These are phyloP conservation scores for Sporopachydermia quercuum DNA, from an alignment of 805 yeast genomes.

Conservation along the genomic window DNA sequence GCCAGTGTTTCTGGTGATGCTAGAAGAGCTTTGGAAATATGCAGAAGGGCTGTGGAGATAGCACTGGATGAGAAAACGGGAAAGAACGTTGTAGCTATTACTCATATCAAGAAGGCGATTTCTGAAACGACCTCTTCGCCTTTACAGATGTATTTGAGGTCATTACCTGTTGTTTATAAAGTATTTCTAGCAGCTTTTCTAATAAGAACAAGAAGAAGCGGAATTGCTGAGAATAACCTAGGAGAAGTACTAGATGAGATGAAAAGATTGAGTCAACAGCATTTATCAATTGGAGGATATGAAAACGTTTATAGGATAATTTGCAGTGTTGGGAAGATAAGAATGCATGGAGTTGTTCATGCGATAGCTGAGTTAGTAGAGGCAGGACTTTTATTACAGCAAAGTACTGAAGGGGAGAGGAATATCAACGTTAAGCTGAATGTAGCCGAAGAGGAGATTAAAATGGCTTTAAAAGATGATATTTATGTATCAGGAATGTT, in stretches of 20 bases:
- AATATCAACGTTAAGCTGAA: conserved; percentile 46
- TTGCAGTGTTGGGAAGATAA: conserved; percentile 20
- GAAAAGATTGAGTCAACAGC: conserved; percentile 25
- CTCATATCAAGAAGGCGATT: conserved; percentile 67
- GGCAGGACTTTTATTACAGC: conserved; percentile 61
- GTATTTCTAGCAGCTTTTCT: conserved; percentile 57
- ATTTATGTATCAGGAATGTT: conserved; percentile 23
- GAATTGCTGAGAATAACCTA: conserved; percentile 52
- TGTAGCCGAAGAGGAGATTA: conserved; percentile 56
- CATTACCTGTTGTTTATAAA: conserved; percentile 56
- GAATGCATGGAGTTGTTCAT: conserved; percentile 45
- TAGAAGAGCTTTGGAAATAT: conserved; percentile 75
- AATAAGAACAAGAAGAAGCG: conserved; percentile 47
- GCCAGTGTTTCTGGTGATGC: conserved; percentile 98
- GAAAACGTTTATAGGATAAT: conserved; percentile 2
- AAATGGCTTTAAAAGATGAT: conserved; percentile 45
- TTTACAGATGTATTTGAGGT: conserved; percentile 36
- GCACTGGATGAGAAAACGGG: conserved; percentile 51
- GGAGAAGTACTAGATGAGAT: conserved; percentile 75
- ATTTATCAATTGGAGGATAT: not conserved
- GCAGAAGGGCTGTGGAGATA: conserved; percentile 78
- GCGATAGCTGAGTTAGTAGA: conserved; percentile 60
- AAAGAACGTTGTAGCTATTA: conserved; percentile 43
- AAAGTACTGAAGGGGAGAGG: conserved; percentile 54
- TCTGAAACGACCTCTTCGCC: conserved; percentile 71